Evolutionary conservation across 805 yeast genomes (phyloP), one percentile per base, ranked within the genome.

Genomic region (Kuraishia capsulata): DNA sequence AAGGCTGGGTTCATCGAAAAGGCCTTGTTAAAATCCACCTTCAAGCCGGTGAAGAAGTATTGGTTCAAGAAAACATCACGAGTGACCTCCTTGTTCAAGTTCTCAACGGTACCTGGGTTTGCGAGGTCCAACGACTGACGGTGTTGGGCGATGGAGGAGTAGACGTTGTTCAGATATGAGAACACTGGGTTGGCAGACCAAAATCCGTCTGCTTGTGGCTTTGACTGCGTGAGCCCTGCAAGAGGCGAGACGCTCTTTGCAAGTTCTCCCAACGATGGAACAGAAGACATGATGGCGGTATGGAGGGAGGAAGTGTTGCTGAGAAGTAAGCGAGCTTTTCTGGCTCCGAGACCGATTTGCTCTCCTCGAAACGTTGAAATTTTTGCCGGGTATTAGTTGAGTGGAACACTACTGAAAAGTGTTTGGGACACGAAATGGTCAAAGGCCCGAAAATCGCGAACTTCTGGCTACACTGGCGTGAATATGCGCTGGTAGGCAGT

Each of bases 31-130:
- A 92, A 75, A 62, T 92, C 98, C 41, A 97, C 98, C 60, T 96
- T 83, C 55, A 92, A 73, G 42, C 98, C 98, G 30, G 95, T 81
- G 73, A 90, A 90, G 63, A 81, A 79, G 67, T 85, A 84, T 58
- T 88, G 95, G 56, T 75, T 78, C 52, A 88, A 72, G 58, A 92
- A 87, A 24, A 90, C 97, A 57, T 90, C 97, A 64, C 89, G 81
- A 46, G 89, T 69, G 42, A 88, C 97, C 67, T 92, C 98, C 66
- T 86, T 85, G 68, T 81, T 81, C 61, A 90, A 69, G 67, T 87
- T 86, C 69, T 89, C 97, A 61, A 87, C 77, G 47, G 96, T 82
- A 49, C 97, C 97, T 41, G 98, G 98, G 66, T 88, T 86, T 51
- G 76, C 65, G 59, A 92, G 76, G 41, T 88, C 87, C 48, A 89